Evolutionary conservation across 306 rosid genomes (phyloP).

Genomic region (Sindora glabra): DNA sequence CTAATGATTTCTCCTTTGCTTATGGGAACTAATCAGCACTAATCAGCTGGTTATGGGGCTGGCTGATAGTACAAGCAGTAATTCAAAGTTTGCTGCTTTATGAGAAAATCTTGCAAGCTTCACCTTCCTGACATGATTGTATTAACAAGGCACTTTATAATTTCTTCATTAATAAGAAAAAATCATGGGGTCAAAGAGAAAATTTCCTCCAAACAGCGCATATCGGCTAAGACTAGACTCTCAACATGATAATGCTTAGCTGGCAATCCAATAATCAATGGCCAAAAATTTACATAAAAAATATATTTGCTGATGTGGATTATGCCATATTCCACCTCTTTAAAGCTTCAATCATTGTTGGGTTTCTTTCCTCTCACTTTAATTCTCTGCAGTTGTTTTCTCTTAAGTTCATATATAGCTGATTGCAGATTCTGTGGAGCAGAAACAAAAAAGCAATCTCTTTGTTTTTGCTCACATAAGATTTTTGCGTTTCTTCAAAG

Average conservation of each 20-base stretch:
- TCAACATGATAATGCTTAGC: conserved; percentile 44
- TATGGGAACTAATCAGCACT: conserved; percentile 4
- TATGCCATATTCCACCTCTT: conserved; percentile 31
- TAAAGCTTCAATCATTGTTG: conserved; percentile 64
- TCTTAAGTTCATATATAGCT: conserved; percentile 24
- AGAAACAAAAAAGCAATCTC: conserved; percentile 27
- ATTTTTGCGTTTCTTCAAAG: conserved; percentile 39
- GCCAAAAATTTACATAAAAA: conserved; percentile 28
- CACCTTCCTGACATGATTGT: conserved; percentile 20
- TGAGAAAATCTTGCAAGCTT: background rate
- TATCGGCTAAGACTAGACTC: conserved; percentile 27
- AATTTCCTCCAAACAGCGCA: conserved; percentile 32
- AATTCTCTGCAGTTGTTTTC: conserved; percentile 11
- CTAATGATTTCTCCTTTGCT: too few species aligned
- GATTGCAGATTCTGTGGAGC: conserved; percentile 9
- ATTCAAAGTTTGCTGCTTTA: conserved; percentile 8
- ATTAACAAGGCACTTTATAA: conserved; percentile 22
- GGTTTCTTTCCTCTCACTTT: conserved; percentile 9
- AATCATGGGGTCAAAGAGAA: background rate
- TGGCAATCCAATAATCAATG: conserved; percentile 64
- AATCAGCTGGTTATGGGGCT: background rate
- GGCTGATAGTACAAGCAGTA: background rate
- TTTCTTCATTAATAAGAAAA: conserved; percentile 22
- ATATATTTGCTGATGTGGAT: conserved; percentile 54
- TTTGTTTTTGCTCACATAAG: conserved; percentile 21